Evolutionary conservation across 2,329 filamentous ascomycete genomes (phyloP), one percentile per base, ranked within the genome.

Genomic region (Alternaria triticina): DNA sequence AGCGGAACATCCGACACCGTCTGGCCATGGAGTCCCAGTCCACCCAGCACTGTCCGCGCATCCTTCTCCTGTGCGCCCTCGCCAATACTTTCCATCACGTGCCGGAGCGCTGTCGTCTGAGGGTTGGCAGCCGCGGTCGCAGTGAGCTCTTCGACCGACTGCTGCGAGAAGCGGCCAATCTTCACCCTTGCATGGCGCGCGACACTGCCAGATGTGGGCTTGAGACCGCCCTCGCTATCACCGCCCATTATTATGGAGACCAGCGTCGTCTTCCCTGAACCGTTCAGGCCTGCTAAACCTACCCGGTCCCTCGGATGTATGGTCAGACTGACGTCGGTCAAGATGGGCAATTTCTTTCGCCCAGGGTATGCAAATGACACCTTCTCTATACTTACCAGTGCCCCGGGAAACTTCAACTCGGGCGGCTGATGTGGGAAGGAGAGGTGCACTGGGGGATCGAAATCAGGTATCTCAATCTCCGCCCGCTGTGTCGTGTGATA

Each of bases 251-350:
- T 85, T 5, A 95, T 81, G 51, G 87, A 89, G 61, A 95, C 84
- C 10, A 96, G 83, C 0, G 93, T 96, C 2, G 91, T 93, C 78
- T 96, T 96, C 3, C 93, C 93, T 1, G 88, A 87, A 1, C 93
- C 93, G 75, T 96, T 96, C 46, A 96, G 83, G 0, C 93, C 93
- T 23, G 93, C 84, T 44, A 96, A 85, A 0, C 91, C 93, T 23
- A 95, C 83, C 1, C 92, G 86, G 66, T 93, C 91, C 10, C 92
- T 91, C 76, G 89, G 87, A 62, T 91, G 87, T 12, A 96, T 86
- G 0, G 89, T 90, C 12, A 96, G 79, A 54, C 85, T 87, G 28
- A 94, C 80, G 9, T 89, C 87, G 22, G 88, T 85, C 15, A 96
- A 77, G 10, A 90, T 82, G 1, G 73, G 72, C 1, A 80, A 73